These are phyloP conservation scores for Phytophthora pinifolia DNA, from an alignment of 352 stramenopile genomes.

Conservation along the genomic window DNA sequence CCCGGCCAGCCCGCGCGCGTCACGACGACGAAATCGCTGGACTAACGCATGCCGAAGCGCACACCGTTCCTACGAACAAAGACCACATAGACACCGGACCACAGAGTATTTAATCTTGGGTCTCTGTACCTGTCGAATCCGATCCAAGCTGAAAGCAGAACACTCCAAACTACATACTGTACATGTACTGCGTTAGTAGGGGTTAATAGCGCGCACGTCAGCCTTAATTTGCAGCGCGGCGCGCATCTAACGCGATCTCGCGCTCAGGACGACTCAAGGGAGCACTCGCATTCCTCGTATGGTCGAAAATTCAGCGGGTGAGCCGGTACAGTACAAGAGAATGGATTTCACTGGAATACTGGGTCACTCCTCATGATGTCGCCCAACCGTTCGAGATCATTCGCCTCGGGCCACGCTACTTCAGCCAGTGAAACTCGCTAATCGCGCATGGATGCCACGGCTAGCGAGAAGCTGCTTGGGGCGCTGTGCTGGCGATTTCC, in stretches of 20 bases:
- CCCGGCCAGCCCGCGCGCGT: constrained; percentile 2
- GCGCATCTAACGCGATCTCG: not conserved
- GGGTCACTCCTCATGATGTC: constrained; percentile 8
- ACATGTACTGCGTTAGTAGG: too few species aligned
- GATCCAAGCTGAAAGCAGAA: constrained; percentile 3
- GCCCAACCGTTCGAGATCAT: constrained; percentile 1
- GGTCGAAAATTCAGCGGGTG: too few species aligned
- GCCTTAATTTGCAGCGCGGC: constrained; percentile 7
- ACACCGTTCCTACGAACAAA: not conserved
- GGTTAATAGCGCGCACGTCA: constrained; percentile 13
- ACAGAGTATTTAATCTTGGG: constrained; percentile 4
- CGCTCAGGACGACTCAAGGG: not conserved
- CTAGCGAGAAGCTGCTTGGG: not conserved
- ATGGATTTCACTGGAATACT: constrained; percentile 25
- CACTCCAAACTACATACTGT: too few species aligned
- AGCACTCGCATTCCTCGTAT: constrained; percentile 20
- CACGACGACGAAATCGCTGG: not conserved
- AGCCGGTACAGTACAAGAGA: too few species aligned
- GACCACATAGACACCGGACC: constrained; percentile 12
- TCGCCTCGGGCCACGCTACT: constrained; percentile 2
- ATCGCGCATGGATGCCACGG: not conserved
- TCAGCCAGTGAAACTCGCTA: constrained; percentile 1
- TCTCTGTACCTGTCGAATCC: too few species aligned
- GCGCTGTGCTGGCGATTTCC: not conserved
- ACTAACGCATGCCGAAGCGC: too few species aligned